phyloP scores from a whole-genome alignment of 345 rosid species.

The Pistacia vera region DNA sequence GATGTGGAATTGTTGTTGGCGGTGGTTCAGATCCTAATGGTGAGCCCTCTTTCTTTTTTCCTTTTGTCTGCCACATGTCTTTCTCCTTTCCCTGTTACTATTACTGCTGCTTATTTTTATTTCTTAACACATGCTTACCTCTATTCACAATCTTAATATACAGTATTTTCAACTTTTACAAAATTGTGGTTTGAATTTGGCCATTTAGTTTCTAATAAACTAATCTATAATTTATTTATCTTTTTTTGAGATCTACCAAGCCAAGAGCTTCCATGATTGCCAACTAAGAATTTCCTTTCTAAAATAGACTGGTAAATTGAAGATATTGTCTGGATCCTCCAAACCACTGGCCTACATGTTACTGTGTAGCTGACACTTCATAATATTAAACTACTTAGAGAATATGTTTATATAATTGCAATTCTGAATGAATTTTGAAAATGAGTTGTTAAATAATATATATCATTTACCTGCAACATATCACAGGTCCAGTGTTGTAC shows the following conservation, averaged over 20 bases:
- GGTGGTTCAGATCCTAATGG: conserved; percentile 88
- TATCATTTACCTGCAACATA: neutral
- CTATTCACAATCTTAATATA: no score
- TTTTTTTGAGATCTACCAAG: neutral
- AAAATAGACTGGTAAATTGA: conserved; percentile 1
- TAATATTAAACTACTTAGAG: no score
- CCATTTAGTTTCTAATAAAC: no score
- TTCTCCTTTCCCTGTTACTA: neutral
- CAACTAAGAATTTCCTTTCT: neutral
- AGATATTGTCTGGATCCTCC: neutral
- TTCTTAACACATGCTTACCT: no score
- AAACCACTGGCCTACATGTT: neutral
- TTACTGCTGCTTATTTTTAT: neutral
- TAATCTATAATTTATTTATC: no score
- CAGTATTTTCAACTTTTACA: no score
- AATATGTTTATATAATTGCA: no score
- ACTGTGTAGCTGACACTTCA: neutral
- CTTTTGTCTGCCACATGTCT: no score
- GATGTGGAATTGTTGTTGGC: conserved; percentile 18
- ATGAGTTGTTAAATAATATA: neutral
- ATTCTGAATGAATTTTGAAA: no score
- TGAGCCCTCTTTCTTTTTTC: conserved; percentile 26
- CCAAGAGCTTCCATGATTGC: neutral
- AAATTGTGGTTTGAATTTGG: no score
- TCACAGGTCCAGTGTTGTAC: conserved; percentile 82